These are phyloP conservation scores for Leishmania lainsoni DNA, from an alignment of 208 protist species.

Conservation along the genomic window DNA sequence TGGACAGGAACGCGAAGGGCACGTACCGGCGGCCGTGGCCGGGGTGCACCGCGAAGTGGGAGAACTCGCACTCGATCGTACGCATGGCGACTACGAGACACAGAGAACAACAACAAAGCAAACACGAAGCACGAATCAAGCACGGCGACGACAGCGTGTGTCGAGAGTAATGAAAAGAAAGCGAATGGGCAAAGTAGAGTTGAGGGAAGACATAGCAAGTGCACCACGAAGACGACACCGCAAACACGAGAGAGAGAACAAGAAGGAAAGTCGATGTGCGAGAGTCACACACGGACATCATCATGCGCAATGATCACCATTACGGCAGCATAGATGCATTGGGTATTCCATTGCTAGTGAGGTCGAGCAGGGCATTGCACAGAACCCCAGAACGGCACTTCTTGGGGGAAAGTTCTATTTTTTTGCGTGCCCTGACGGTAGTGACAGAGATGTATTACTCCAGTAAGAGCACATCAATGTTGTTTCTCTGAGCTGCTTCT, in stretches of 20 bases:
- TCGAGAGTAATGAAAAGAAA: neutral
- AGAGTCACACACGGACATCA: conserved; percentile 92
- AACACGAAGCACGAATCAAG: neutral
- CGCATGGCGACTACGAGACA: neutral
- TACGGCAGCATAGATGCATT: conserved; percentile 26
- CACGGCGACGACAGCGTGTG: neutral
- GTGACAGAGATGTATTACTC: neutral
- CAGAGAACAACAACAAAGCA: no score
- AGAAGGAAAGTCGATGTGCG: conserved; percentile 81
- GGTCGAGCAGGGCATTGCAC: neutral
- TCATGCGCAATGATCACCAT: conserved; percentile 10
- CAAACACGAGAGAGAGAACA: conserved; percentile 21
- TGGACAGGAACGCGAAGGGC: conserved; percentile 93
- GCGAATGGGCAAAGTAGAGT: neutral
- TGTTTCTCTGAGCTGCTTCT: neutral
- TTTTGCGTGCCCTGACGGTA: neutral
- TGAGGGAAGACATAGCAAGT: neutral
- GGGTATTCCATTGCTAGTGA: neutral
- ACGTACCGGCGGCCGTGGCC: conserved; percentile 94
- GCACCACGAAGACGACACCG: neutral
- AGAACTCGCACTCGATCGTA: conserved; percentile 92
- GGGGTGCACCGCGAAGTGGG: conserved; percentile 92
- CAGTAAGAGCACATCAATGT: no score
- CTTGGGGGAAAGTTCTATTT: neutral
- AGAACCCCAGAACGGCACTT: no score